phyloP scores from a whole-genome alignment of 352 stramenopile genomes.

The Blastocystis sp. region DNA sequence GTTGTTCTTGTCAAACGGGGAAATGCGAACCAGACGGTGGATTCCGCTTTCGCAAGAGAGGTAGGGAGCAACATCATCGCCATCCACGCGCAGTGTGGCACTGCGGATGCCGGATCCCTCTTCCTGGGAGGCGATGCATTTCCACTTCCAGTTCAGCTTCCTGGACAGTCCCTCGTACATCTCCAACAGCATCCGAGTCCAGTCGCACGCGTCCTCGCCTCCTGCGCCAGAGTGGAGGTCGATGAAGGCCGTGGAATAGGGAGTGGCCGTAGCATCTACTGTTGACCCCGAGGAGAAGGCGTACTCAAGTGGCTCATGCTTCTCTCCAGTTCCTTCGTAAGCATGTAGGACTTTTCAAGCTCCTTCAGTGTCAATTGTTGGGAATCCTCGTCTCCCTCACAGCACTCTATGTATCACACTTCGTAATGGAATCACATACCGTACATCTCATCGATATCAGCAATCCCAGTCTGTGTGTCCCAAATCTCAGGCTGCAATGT shows the following conservation, averaged over 20 bases:
- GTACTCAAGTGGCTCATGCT: conserved; percentile 19
- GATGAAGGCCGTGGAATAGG: conserved; percentile 20
- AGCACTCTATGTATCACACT: conserved; percentile 18
- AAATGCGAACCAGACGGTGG: conserved; percentile 71
- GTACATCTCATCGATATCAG: conserved; percentile 52
- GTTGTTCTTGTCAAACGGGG: conserved; percentile 70
- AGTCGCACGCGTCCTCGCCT: conserved; percentile 55
- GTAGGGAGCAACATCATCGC: conserved; percentile 8
- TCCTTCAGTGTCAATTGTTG: conserved; percentile 15
- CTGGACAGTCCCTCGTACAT: conserved; percentile 48
- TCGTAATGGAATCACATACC: conserved; percentile 8
- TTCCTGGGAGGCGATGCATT: not conserved
- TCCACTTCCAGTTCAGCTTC: conserved; percentile 31
- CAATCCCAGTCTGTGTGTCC: conserved; percentile 10
- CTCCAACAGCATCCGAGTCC: conserved; percentile 52
- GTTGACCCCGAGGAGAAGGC: not conserved
- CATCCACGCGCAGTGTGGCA: not conserved
- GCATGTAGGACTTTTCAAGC: conserved; percentile 25
- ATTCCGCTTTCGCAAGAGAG: conserved; percentile 68
- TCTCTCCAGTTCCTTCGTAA: conserved; percentile 25
- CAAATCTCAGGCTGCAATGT: conserved; percentile 42
- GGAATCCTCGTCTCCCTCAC: conserved; percentile 19
- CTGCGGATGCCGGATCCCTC: not conserved
- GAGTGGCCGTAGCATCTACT: not conserved
- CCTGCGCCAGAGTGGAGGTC: conserved; percentile 50